A percentile compares a stretch with the other conserved stretches of the same genome.
Evolutionary conservation across 176 grass and related monocot genomes (phyloP).

Genomic region (Bothriochloa decipiens): DNA sequence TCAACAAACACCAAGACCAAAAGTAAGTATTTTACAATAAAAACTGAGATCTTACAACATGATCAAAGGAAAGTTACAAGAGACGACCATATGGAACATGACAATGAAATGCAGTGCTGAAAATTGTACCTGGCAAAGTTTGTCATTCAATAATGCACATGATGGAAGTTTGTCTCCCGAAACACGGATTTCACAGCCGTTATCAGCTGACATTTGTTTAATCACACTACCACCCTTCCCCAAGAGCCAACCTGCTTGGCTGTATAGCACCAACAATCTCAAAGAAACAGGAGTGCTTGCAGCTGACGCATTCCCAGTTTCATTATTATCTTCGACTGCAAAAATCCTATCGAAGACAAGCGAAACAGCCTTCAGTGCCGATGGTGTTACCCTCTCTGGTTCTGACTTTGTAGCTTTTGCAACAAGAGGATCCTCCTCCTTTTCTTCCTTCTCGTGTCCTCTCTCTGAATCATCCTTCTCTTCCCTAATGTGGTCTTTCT

Average conservation of each 20-base stretch:
- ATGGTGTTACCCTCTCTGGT: slow-evolving; percentile 50
- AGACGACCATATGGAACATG: not conserved
- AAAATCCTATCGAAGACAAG: slow-evolving; percentile 83
- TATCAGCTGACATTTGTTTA: slow-evolving; percentile 83
- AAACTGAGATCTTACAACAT: slow-evolving; percentile 25
- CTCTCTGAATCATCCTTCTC: slow-evolving; percentile 42
- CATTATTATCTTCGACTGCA: slow-evolving; percentile 55
- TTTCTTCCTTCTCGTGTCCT: slow-evolving; percentile 37
- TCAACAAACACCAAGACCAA: slow-evolving; percentile 30
- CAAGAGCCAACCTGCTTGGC: slow-evolving; percentile 86
- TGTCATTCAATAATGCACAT: slow-evolving; percentile 72
- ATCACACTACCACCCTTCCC: slow-evolving; percentile 78
- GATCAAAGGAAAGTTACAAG: slow-evolving; percentile 39
- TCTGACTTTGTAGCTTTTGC: slow-evolving; percentile 42
- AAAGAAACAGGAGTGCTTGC: slow-evolving; percentile 60
- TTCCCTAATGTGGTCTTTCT: slow-evolving; percentile 22
- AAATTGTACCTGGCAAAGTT: slow-evolving; percentile 76
- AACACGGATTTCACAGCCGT: slow-evolving; percentile 74
- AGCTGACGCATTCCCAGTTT: slow-evolving; percentile 37
- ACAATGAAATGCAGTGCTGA: slow-evolving; percentile 27
- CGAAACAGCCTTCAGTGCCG: slow-evolving; percentile 59
- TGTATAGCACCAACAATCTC: slow-evolving; percentile 75
- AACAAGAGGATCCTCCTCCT: slow-evolving; percentile 37
- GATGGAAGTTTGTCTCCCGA: slow-evolving; percentile 75
- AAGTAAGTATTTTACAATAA: not conserved